Percentiles rank a stretch among this genome's conserved stretches.
Conservation (phyloP, 371 early-diverging fungal genomes). For the Apophysomyces elegans region DNA sequence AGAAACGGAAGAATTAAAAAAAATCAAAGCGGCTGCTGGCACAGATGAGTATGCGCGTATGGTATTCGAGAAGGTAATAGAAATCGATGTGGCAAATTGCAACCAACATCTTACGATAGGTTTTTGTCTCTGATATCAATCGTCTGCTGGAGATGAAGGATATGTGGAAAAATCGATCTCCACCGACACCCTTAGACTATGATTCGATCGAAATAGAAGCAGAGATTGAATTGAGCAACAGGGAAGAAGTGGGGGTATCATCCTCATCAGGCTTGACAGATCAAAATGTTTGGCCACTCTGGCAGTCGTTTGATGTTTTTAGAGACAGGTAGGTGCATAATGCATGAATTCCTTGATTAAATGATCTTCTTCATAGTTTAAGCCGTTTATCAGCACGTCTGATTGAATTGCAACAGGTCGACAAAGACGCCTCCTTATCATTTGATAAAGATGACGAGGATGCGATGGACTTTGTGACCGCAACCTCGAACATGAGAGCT, state of each 20-base stretch:
- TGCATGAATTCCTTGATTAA: neutral
- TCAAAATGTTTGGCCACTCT: constrained; percentile 72
- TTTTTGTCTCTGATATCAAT: constrained; percentile 78
- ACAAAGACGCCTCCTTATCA: constrained; percentile 55
- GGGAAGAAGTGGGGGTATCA: constrained; percentile 11
- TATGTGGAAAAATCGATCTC: constrained; percentile 85
- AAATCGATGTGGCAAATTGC: neutral
- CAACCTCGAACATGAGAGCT: constrained; percentile 89
- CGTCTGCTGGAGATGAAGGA: constrained; percentile 82
- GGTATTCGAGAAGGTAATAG: constrained; percentile 84
- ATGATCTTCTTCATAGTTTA: constrained; percentile 32
- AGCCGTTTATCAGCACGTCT: constrained; percentile 47
- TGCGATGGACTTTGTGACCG: constrained; percentile 89
- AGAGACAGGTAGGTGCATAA: constrained; percentile 48
- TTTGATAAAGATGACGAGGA: constrained; percentile 97
- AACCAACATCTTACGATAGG: constrained; percentile 25
- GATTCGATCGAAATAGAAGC: constrained; percentile 35
- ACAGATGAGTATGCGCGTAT: constrained; percentile 66
- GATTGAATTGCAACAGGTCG: constrained; percentile 36
- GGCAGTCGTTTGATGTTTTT: constrained; percentile 59
- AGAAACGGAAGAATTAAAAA: constrained; percentile 74
- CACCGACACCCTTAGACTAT: constrained; percentile 74
- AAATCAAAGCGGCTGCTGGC: constrained; percentile 64
- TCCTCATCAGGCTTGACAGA: constrained; percentile 47
- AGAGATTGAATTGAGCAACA: constrained; percentile 12